phyloP scores from a whole-genome alignment of 306 rosid genomes.

The Trifolium pratense region DNA sequence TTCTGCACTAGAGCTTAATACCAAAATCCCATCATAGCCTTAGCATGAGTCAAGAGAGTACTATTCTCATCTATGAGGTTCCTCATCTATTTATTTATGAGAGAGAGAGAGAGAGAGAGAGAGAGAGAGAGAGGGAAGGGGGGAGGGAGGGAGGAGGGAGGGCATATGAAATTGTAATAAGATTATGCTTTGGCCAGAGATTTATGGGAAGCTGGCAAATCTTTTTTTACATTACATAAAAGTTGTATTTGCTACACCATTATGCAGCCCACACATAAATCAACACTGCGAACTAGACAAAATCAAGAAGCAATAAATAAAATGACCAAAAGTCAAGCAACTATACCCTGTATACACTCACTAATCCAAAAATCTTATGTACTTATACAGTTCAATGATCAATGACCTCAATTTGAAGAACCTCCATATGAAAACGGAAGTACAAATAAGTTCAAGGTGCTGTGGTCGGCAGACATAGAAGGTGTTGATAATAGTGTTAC shows the following conservation, averaged over 20 bases:
- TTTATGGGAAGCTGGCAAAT: conserved; percentile 38
- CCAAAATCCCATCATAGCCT: background rate
- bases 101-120: background rate
- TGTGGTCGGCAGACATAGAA: conserved; percentile 48
- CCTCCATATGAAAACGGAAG: conserved; percentile 50
- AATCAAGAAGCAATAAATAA: conserved; percentile 49
- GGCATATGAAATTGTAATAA: conserved; percentile 25
- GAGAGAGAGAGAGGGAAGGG: too few relatives aligned
- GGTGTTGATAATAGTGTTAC: conserved; percentile 48
- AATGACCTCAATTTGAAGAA: conserved; percentile 52
- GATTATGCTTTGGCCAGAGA: conserved; percentile 21
- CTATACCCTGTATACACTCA: conserved; percentile 71
- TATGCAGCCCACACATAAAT: conserved; percentile 46
- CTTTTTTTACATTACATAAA: conserved; percentile 40
- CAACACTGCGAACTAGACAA: conserved; percentile 41
- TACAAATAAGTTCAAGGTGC: conserved; percentile 48
- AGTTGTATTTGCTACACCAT: conserved; percentile 43
- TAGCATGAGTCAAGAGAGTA: too few relatives aligned
- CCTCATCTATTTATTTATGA: background rate
- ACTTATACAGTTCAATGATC: conserved; percentile 57
- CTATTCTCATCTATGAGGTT: background rate
- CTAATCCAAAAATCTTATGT: conserved; percentile 73
- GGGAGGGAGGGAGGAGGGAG: too few relatives aligned
- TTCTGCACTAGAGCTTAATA: background rate
- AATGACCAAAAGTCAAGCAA: conserved; percentile 52